Base-by-base conservation (phyloP, 768 basidiomycete species). In the Podaxis carcinomalis region DNA sequence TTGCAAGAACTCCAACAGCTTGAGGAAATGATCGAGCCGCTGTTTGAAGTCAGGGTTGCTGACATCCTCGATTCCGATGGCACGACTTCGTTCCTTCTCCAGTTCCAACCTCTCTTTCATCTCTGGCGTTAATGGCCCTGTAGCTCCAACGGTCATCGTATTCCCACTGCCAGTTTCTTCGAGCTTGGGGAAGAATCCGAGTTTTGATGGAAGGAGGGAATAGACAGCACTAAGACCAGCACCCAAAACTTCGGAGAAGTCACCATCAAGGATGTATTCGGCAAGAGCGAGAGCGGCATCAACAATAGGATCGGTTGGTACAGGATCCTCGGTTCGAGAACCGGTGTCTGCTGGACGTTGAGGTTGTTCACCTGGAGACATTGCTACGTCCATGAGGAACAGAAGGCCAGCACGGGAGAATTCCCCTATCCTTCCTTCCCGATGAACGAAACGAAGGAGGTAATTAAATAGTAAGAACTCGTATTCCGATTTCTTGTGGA, bases 381-480 rank as follows among this genome's bases (percentile, higher is more conserved):
- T 95, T 3, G 95, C 95, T 27, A 97, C 90, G 66, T 96, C 95
- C 86, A 98, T 90, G 42, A 98, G 82, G 72, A 95, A 93, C n/a
- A 96, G 76, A 14, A 98, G 75, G 5, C 95, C 96, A 13, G 92
- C 92, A 9, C 96, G 84, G 1, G 95, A 93, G 69, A 92, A 92
- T 69, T 97, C 95, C 9, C 96, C 96, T 28, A 95, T 93, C 47
- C 89, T 84, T 19, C 93, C 94, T 77, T 98, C 95, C 59, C 95
- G 84, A 70, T 98, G 95, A 23, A 95, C 90, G 69, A 95, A 98
- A 0, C 94, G 92, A 9, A 98, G 85, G 37, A 98, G 86, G 68
- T 96, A 96, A 69, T 95, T 93, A 80, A 98, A 97, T 11, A 98
- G 80, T 28, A 96, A 84, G 69, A 97, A 98, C 70, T 98, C 95